Conservation (phyloP, 1,139 yeast species). For the Fermentozyma sake region DNA sequence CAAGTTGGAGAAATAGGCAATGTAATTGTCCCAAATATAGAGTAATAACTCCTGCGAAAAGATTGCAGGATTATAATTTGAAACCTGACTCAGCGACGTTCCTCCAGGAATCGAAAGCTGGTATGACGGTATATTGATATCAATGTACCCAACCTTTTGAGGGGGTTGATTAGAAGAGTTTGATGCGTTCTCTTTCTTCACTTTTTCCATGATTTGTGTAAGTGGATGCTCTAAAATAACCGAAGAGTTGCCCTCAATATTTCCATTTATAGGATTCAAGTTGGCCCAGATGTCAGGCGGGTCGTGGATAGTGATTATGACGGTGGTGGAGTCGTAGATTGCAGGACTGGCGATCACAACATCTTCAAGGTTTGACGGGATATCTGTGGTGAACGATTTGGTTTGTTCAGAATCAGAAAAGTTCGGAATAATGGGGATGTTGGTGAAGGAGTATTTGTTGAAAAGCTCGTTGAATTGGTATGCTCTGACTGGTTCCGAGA, state of each 20-base stretch:
- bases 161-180: constrained; percentile 37
- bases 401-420: constrained; percentile 19
- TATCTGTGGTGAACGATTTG: constrained; percentile 36
- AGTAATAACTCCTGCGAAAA: constrained; percentile 74
- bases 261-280: constrained; percentile 74
- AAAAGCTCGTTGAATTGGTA: constrained; percentile 61
- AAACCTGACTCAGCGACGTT: constrained; percentile 12
- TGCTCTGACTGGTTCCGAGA: constrained; percentile 70
- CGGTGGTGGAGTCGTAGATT: constrained; percentile 57
- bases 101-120: constrained; percentile 26
- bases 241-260: constrained; percentile 68
- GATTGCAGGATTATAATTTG: constrained; percentile 53
- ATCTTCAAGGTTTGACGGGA: constrained; percentile 54
- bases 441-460: constrained; percentile 54
- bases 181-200: constrained; percentile 23
- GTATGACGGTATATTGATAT: constrained; percentile 68
- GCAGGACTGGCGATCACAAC: constrained; percentile 75
- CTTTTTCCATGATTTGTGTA: constrained; percentile 31
- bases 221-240: constrained; percentile 52
- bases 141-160: constrained; percentile 77
- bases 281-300: constrained; percentile 94
- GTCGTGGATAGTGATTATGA: constrained; percentile 77
- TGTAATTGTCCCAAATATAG: constrained; percentile 87
- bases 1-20: constrained; percentile 65
- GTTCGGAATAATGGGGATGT: constrained; percentile 58